A percentile compares a stretch with the other conserved stretches of the same genome.
These are phyloP conservation scores for Neoascochyta sp. DNA, from an alignment of 2,329 filamentous ascomycete genomes.

Conservation along the genomic window DNA sequence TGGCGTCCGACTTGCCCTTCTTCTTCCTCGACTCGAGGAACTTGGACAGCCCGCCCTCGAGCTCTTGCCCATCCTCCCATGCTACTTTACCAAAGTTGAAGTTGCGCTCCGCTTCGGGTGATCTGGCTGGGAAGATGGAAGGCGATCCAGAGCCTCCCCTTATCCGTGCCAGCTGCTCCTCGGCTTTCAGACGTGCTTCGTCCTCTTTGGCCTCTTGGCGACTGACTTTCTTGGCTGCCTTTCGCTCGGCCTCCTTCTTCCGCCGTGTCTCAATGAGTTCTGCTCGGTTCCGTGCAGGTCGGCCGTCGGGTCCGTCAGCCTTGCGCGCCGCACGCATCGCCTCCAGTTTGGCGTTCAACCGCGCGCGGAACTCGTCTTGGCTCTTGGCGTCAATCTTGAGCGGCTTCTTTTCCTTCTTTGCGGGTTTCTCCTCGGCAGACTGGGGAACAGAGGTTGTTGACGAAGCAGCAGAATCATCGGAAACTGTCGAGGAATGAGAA, in stretches of 20 bases:
- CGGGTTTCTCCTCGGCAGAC: constrained; percentile 21
- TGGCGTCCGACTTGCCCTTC: constrained; percentile 79
- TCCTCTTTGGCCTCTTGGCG: constrained; percentile 74
- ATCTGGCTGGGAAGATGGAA: constrained; percentile 46
- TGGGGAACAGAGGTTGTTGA: constrained; percentile 47
- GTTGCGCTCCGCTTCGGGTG: constrained; percentile 56
- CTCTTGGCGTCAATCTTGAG: constrained; percentile 42
- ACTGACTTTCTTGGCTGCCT: constrained; percentile 83
- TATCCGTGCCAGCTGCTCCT: constrained; percentile 54
- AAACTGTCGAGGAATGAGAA: constrained; percentile 41
- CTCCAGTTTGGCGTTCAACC: constrained; percentile 79
- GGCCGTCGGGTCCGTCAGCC: constrained; percentile 77
- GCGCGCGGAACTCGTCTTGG: constrained; percentile 71
- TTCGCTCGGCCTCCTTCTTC: constrained; percentile 80
- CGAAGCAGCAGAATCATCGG: constrained; percentile 43
- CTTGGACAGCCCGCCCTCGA: constrained; percentile 65
- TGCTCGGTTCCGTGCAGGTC: constrained; percentile 78
- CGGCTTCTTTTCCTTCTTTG: constrained; percentile 31
- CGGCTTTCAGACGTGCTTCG: constrained; percentile 62
- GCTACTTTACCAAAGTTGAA: constrained; percentile 90
- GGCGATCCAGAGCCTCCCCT: constrained; percentile 59
- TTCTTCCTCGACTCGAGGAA: constrained; percentile 67
- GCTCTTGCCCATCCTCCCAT: constrained; percentile 78
- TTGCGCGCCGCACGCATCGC: constrained; percentile 81
- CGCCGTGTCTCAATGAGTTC: constrained; percentile 88